These are phyloP conservation scores for Evernia prunastri DNA, from an alignment of 495 filamentous ascomycete species.

Conservation along the genomic window DNA sequence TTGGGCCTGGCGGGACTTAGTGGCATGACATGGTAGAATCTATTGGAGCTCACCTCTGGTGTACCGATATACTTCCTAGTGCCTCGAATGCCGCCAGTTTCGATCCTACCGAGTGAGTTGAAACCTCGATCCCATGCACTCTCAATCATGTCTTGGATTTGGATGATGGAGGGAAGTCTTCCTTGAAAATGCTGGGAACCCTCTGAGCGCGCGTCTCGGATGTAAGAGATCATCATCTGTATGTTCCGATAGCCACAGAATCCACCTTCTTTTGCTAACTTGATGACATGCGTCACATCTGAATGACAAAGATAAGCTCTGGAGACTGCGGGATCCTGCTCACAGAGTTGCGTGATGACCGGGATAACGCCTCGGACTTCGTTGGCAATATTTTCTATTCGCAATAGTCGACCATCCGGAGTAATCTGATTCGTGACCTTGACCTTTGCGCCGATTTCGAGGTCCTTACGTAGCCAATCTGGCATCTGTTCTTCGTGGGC, in stretches of 20 bases:
- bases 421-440: slow-evolving; percentile 50
- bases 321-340: slow-evolving; percentile 54
- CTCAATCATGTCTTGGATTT: slow-evolving; percentile 86
- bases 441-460: slow-evolving; percentile 57
- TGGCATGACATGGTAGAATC: slow-evolving; percentile 13
- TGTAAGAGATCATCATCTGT: slow-evolving; percentile 83
- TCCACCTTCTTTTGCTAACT: slow-evolving; percentile 71
- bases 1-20: slow-evolving; percentile 53
- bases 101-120: slow-evolving; percentile 61
- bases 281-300: slow-evolving; percentile 70
- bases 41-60: slow-evolving; percentile 58
- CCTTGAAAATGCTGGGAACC: slow-evolving; percentile 55
- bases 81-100: slow-evolving; percentile 81
- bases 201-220: slow-evolving; percentile 49
- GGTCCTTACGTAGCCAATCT: slow-evolving; percentile 59
- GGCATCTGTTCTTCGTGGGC: slow-evolving; percentile 89
- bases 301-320: slow-evolving; percentile 77
- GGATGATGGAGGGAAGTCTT: slow-evolving; percentile 68
- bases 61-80: slow-evolving; percentile 97
- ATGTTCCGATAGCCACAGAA: slow-evolving; percentile 99
- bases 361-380: slow-evolving; percentile 64
- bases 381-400: slow-evolving; percentile 49
- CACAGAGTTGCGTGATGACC: slow-evolving; percentile 63
- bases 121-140: slow-evolving; percentile 83
- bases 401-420: slow-evolving; percentile 43